Percentiles rank a stretch among this genome's conserved stretches.
Evolutionary conservation across 2,329 filamentous ascomycete genomes (phyloP).

Genomic region (Colletotrichum neosansevieriae): DNA sequence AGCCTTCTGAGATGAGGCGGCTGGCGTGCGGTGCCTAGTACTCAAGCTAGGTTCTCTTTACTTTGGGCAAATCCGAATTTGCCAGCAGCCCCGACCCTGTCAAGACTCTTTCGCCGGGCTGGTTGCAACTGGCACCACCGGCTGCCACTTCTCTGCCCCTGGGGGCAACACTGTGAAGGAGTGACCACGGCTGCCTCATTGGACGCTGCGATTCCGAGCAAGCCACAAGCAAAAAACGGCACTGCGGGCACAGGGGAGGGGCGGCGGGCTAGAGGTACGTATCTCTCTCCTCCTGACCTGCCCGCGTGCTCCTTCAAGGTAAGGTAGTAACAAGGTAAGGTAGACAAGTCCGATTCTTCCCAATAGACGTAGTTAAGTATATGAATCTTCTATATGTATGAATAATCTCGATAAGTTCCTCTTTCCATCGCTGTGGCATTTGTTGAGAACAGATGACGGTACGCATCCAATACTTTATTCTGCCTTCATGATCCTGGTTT

Average conservation of each 20-base stretch:
- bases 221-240: conserved; percentile 13
- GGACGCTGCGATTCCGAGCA: too few relatives aligned
- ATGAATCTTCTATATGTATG: too few relatives aligned
- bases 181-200: conserved; percentile 5
- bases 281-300: conserved; percentile 15
- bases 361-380: too few relatives aligned
- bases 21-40: background rate
- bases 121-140: background rate
- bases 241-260: background rate
- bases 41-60: background rate
- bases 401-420: too few relatives aligned
- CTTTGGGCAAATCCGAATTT: background rate
- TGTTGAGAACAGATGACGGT: too few relatives aligned
- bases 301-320: background rate
- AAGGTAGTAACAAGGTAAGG: too few relatives aligned
- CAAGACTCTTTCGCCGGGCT: too few relatives aligned
- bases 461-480: too few relatives aligned
- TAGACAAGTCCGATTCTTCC: too few relatives aligned
- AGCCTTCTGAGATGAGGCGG: conserved; percentile 13
- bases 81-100: conserved; percentile 14
- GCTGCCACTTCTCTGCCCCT: background rate
- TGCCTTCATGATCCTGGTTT: too few relatives aligned
- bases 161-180: conserved; percentile 8
- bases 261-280: background rate
- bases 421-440: too few relatives aligned